Conservation (phyloP, 345 rosid species). For the Odontarrhena argentea region DNA sequence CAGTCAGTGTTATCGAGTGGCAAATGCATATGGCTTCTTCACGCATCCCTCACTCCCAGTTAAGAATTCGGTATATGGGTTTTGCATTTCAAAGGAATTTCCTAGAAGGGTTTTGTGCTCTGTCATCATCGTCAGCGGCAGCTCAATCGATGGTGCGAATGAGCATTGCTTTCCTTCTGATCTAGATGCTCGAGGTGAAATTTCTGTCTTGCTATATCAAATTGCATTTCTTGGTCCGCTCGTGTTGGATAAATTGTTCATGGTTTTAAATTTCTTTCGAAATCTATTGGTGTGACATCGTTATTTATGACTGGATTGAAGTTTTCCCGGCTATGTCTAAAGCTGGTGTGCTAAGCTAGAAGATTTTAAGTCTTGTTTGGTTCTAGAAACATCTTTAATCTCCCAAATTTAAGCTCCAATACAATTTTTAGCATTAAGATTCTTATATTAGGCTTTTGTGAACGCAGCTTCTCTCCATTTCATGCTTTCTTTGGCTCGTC, state of each 20-base stretch:
- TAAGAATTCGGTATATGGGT: constrained; percentile 56
- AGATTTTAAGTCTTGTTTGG: background rate
- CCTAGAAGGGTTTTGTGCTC: constrained; percentile 50
- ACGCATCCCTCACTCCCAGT: constrained; percentile 52
- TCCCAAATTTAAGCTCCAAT: background rate
- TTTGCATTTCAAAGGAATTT: constrained; percentile 40
- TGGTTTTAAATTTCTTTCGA: constrained; percentile 12
- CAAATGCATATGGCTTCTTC: constrained; percentile 63
- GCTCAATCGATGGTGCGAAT: constrained; percentile 44
- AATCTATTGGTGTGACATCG: constrained; percentile 16
- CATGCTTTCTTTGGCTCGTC: constrained; percentile 10
- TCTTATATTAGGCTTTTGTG: background rate
- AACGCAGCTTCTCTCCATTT: background rate
- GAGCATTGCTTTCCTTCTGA: constrained; percentile 39
- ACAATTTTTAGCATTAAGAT: background rate
- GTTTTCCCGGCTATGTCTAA: constrained; percentile 13
- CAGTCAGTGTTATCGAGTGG: constrained; percentile 46
- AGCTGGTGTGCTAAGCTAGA: constrained; percentile 6
- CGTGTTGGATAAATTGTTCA: background rate
- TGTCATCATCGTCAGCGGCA: constrained; percentile 30
- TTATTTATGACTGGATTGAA: constrained; percentile 7
- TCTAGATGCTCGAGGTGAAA: constrained; percentile 56
- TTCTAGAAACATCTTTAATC: constrained; percentile 3
- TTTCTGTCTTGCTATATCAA: background rate
- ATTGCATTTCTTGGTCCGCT: background rate